A percentile compares a stretch with the other conserved stretches of the same genome.
phyloP scores from a whole-genome alignment of 768 basidiomycete species.

The Leccinum variicolor region DNA sequence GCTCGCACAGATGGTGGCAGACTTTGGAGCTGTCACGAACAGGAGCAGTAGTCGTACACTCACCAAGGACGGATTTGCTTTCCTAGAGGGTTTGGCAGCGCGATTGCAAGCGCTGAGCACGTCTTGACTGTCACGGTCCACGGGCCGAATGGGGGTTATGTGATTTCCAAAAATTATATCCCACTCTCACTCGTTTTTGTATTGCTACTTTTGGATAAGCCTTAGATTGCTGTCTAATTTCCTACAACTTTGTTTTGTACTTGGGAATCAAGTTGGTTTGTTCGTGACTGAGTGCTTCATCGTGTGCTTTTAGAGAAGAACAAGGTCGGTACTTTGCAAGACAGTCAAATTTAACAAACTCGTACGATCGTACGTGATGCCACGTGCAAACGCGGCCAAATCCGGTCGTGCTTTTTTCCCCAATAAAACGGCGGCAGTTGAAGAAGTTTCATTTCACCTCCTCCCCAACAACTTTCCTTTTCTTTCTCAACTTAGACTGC shows the following conservation, averaged over 20 bases:
- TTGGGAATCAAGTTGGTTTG: background rate
- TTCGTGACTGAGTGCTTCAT: background rate
- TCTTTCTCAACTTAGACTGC: background rate
- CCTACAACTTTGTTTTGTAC: background rate
- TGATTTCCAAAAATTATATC: background rate
- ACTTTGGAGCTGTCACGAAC: slow-evolving; percentile 69
- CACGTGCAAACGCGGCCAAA: slow-evolving; percentile 29
- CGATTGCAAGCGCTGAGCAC: slow-evolving; percentile 39
- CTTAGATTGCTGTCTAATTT: background rate
- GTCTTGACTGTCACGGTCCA: background rate
- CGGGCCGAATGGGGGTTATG: background rate
- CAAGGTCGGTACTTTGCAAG: too few species aligned
- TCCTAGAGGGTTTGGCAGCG: slow-evolving; percentile 58
- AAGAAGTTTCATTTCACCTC: background rate
- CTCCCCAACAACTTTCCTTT: background rate
- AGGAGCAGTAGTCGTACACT: slow-evolving; percentile 65
- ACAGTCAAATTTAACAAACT: background rate
- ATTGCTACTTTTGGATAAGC: background rate
- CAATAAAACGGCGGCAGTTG: slow-evolving; percentile 25
- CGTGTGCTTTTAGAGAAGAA: too few species aligned
- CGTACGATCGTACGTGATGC: background rate
- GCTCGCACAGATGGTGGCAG: slow-evolving; percentile 62
- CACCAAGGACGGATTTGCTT: slow-evolving; percentile 74
- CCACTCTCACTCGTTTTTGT: background rate
- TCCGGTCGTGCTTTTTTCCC: slow-evolving; percentile 20